These are phyloP conservation scores for Coemansia sp. DNA, from an alignment of 371 early-diverging fungal species.

Conservation along the genomic window DNA sequence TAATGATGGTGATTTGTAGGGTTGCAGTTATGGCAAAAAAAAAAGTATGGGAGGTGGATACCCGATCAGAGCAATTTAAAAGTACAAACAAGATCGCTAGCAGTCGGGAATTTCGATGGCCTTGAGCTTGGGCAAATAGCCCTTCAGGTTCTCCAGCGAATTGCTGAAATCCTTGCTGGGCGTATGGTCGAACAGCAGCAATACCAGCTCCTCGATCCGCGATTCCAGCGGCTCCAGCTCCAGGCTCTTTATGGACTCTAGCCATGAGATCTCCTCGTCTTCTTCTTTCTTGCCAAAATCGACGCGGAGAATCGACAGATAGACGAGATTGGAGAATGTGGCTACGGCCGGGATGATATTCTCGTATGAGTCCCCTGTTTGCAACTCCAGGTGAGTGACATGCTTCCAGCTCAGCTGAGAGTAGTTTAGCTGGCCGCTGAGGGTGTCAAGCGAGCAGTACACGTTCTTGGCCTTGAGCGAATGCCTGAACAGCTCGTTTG, in stretches of 20 bases:
- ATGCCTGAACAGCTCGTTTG: conserved; percentile 1
- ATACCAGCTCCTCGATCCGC: conserved; percentile 6
- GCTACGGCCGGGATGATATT: not conserved
- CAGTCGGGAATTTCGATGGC: conserved; percentile 1
- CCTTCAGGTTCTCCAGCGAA: not conserved
- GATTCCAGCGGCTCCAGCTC: not conserved
- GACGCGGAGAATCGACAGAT: not conserved
- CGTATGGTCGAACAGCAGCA: not conserved
- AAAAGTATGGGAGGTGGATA: too few relatives aligned
- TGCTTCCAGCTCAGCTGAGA: conserved; percentile 1
- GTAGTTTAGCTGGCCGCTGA: not conserved
- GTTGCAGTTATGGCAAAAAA: too few relatives aligned
- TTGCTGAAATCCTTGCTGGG: not conserved
- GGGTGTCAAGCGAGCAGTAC: conserved; percentile 2
- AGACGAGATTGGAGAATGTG: not conserved
- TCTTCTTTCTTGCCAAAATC: not conserved
- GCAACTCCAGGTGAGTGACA: conserved; percentile 1
- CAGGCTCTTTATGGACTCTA: not conserved
- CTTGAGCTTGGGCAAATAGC: conserved; percentile 3
- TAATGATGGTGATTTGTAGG: too few relatives aligned
- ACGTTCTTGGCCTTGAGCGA: not conserved
- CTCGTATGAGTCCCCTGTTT: not conserved
- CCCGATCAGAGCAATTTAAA: too few relatives aligned
- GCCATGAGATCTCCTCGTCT: not conserved
- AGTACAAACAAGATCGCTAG: too few relatives aligned